These are phyloP conservation scores for Castanea mollissima DNA, from an alignment of 306 rosid species.

Conservation along the genomic window DNA sequence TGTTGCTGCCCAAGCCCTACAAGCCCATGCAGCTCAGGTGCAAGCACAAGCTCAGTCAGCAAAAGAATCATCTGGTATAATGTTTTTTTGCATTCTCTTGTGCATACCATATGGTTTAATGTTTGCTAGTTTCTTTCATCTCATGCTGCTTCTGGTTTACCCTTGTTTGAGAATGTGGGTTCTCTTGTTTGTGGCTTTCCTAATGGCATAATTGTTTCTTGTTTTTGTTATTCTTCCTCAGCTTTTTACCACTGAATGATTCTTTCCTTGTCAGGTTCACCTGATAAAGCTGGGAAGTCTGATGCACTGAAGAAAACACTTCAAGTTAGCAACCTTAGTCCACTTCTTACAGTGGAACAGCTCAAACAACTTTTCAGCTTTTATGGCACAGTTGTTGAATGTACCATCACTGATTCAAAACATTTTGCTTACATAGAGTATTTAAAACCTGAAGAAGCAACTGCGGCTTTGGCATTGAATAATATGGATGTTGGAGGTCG, in stretches of 20 bases:
- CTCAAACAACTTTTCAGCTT: slow-evolving; percentile 91
- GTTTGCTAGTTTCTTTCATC: slow-evolving; percentile 1
- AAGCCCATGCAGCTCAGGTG: slow-evolving; percentile 98
- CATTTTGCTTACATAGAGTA: slow-evolving; percentile 98
- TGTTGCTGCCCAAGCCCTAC: slow-evolving; percentile 99
- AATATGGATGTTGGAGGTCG: slow-evolving; percentile 98
- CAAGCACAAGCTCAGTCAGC: slow-evolving; percentile 75
- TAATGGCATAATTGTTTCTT: not conserved
- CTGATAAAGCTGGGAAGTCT: slow-evolving; percentile 71
- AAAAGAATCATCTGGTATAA: slow-evolving; percentile 79
- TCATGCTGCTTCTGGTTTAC: slow-evolving; percentile 7
- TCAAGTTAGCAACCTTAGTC: slow-evolving; percentile 99
- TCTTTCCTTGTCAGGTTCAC: slow-evolving; percentile 51
- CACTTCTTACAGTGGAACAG: slow-evolving; percentile 95
- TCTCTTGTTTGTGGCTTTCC: not conserved
- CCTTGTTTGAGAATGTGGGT: not conserved
- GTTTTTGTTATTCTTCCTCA: not conserved
- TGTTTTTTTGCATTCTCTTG: slow-evolving; percentile 6
- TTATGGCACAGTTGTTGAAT: slow-evolving; percentile 94
- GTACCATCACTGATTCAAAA: slow-evolving; percentile 92
- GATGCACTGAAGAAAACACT: slow-evolving; percentile 83
- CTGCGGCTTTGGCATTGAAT: slow-evolving; percentile 91
- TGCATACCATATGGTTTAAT: not conserved
- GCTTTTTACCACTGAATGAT: slow-evolving; percentile 21
- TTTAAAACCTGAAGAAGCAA: slow-evolving; percentile 89